These are phyloP conservation scores for Russula griseocarnosa DNA, from an alignment of 768 basidiomycete species.

Conservation along the genomic window DNA sequence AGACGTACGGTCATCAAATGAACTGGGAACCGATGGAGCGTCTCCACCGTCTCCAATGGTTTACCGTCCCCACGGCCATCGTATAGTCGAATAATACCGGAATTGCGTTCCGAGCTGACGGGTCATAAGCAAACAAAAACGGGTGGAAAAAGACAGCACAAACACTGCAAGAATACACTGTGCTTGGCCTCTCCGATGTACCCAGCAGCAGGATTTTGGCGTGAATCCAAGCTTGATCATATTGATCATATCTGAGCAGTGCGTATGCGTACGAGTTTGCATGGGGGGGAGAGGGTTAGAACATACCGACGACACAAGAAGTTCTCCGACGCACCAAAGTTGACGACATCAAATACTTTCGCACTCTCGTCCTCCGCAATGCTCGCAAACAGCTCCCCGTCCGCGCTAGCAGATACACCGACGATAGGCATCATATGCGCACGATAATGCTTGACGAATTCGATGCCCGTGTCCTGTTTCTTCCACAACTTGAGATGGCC, in stretches of 20 bases:
- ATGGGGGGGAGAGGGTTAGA: background rate
- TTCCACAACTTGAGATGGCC: constrained; percentile 99
- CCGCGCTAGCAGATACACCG: constrained; percentile 80
- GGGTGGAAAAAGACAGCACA: constrained; percentile 30
- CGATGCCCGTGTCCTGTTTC: constrained; percentile 92
- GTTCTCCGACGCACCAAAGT: constrained; percentile 69
- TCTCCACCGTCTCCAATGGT: constrained; percentile 71
- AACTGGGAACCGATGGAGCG: constrained; percentile 82
- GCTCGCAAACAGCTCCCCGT: constrained; percentile 89
- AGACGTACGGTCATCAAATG: constrained; percentile 71
- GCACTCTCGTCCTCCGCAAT: constrained; percentile 88
- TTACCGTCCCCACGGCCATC: constrained; percentile 84
- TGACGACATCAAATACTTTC: constrained; percentile 96
- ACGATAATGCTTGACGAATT: constrained; percentile 97
- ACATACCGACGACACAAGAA: background rate
- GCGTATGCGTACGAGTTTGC: background rate
- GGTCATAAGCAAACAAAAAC: constrained; percentile 25
- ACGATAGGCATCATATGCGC: constrained; percentile 80
- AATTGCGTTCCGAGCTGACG: constrained; percentile 69
- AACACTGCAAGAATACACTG: constrained; percentile 87
- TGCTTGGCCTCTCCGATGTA: constrained; percentile 83
- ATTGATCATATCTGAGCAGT: constrained; percentile 88
- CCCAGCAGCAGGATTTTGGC: constrained; percentile 92
- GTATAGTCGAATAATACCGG: constrained; percentile 79
- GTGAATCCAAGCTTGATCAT: constrained; percentile 86